Evolutionary conservation across 2,329 filamentous ascomycete genomes (phyloP).

Genomic region (Cladosporium phlei): DNA sequence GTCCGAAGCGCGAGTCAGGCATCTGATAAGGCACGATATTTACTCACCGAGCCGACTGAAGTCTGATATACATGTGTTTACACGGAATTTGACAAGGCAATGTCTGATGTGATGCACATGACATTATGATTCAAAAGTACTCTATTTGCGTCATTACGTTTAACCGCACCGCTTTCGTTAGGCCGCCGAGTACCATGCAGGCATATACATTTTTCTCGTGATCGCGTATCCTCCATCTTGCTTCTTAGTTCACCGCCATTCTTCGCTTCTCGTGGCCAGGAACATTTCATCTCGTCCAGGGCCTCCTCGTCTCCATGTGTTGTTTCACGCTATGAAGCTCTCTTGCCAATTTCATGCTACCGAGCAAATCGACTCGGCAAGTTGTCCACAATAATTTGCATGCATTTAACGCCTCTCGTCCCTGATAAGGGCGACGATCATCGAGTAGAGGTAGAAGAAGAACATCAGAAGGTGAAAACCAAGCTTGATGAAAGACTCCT

Average conservation of each 20-base stretch:
- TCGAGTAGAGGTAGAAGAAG: slow-evolving; percentile 85
- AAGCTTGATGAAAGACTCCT: slow-evolving; percentile 99
- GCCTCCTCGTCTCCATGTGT: not conserved
- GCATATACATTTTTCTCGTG: slow-evolving; percentile 15
- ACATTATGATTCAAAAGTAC: slow-evolving; percentile 12
- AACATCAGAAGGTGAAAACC: slow-evolving; percentile 99
- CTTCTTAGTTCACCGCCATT: not conserved
- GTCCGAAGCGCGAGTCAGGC: slow-evolving; percentile 5
- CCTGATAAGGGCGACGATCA: slow-evolving; percentile 80
- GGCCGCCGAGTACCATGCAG: slow-evolving; percentile 13
- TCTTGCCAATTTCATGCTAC: not conserved
- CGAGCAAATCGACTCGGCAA: not conserved
- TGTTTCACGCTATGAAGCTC: not conserved
- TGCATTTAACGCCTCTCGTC: slow-evolving; percentile 58
- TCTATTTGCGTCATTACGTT: slow-evolving; percentile 12
- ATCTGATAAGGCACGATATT: slow-evolving; percentile 4
- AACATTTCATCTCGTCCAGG: not conserved
- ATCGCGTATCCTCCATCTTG: slow-evolving; percentile 8
- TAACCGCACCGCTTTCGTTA: slow-evolving; percentile 7
- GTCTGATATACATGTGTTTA: too few species aligned
- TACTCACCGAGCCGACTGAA: too few species aligned
- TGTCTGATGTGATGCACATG: slow-evolving; percentile 1
- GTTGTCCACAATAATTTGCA: not conserved
- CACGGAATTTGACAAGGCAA: too few species aligned
- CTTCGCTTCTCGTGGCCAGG: not conserved